Percentiles rank a stretch among this genome's conserved stretches.
Conservation (phyloP, 176 grass and related monocot species). For the Rhynchospora tenuis region DNA sequence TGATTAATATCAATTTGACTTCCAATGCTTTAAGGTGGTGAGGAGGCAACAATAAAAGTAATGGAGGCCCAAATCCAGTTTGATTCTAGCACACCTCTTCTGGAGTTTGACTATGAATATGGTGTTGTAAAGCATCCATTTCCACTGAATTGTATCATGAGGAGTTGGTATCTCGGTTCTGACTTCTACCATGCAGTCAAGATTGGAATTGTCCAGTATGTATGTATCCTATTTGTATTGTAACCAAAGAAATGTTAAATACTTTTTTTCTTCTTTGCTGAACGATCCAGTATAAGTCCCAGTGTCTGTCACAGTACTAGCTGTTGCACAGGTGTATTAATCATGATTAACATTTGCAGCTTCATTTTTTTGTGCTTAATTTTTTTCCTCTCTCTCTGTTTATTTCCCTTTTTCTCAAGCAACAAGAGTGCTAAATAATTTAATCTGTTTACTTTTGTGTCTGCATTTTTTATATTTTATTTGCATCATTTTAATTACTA, state of each 20-base stretch:
- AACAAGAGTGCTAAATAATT: neutral
- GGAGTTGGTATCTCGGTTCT: conserved; percentile 80
- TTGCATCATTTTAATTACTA: neutral
- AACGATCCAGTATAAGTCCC: neutral
- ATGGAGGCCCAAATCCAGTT: conserved; percentile 66
- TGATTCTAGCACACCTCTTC: conserved; percentile 60
- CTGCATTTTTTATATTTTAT: neutral
- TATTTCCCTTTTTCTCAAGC: neutral
- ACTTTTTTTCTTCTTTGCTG: neutral
- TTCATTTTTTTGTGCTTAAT: neutral
- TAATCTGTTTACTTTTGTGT: neutral
- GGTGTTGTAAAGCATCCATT: conserved; percentile 96
- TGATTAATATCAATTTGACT: neutral
- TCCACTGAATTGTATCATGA: conserved; percentile 93
- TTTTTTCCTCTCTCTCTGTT: neutral
- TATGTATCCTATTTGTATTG: conserved; percentile 36
- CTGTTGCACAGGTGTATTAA: neutral
- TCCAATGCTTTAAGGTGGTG: conserved; percentile 49
- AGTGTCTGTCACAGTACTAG: neutral
- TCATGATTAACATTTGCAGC: neutral
- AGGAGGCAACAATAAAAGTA: conserved; percentile 89
- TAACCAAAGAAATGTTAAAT: neutral
- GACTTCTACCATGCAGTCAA: conserved; percentile 96
- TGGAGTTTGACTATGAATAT: conserved; percentile 78
- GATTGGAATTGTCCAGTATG: conserved; percentile 98